These are phyloP conservation scores for Brettanomyces naardenensis DNA, from an alignment of 805 yeast genomes.

Conservation along the genomic window DNA sequence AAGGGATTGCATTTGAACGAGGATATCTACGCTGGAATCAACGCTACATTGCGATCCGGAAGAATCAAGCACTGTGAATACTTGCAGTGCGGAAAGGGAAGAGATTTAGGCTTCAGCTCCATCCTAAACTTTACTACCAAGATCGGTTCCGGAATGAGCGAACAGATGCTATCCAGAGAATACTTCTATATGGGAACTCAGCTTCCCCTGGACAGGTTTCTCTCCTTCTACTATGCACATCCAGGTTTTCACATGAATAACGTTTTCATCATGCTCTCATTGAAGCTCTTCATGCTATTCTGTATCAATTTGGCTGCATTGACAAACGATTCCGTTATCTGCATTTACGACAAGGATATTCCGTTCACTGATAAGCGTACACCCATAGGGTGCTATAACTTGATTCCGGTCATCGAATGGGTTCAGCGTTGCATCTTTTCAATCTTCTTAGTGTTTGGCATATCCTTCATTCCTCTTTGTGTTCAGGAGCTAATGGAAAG, in stretches of 20 bases:
- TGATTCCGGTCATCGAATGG: slow-evolving; percentile 70
- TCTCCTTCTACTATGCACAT: slow-evolving; percentile 77
- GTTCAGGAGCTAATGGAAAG: slow-evolving; percentile 73
- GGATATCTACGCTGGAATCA: slow-evolving; percentile 84
- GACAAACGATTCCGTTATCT: slow-evolving; percentile 51
- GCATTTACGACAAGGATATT: slow-evolving; percentile 48
- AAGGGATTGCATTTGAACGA: slow-evolving; percentile 77
- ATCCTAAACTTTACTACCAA: slow-evolving; percentile 76
- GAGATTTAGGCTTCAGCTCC: slow-evolving; percentile 80
- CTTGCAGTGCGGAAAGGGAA: slow-evolving; percentile 79
- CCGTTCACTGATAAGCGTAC: slow-evolving; percentile 55
- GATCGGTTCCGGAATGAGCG: slow-evolving; percentile 90
- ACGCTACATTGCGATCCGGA: slow-evolving; percentile 73
- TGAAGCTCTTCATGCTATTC: slow-evolving; percentile 53
- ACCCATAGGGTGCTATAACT: slow-evolving; percentile 66
- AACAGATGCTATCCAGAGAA: slow-evolving; percentile 76
- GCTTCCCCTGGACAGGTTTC: slow-evolving; percentile 67
- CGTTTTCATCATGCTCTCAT: slow-evolving; percentile 62
- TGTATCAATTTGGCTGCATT: slow-evolving; percentile 56
- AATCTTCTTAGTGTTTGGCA: slow-evolving; percentile 64
- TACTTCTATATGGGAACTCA: slow-evolving; percentile 74
- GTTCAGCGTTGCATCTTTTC: slow-evolving; percentile 64
- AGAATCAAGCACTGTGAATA: slow-evolving; percentile 78
- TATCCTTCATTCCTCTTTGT: slow-evolving; percentile 66
- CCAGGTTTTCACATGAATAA: slow-evolving; percentile 83